Percentiles rank a stretch among this genome's conserved stretches.
These are phyloP conservation scores for Quercus lobata DNA, from an alignment of 331 rosid genomes.

Conservation along the genomic window DNA sequence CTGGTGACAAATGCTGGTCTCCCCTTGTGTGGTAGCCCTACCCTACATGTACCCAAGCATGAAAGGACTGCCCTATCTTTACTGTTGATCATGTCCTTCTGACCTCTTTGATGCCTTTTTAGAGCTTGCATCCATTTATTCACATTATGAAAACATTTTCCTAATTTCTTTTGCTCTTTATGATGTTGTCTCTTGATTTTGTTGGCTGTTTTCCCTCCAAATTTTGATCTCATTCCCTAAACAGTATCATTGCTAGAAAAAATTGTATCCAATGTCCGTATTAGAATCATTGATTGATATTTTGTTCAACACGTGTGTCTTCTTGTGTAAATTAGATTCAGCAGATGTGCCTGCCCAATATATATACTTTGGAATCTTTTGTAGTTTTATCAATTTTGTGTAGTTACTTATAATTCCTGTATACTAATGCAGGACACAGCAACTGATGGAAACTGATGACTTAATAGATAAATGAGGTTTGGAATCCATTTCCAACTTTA, in stretches of 20 bases:
- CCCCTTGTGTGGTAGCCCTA: not conserved
- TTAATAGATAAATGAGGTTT: constrained; percentile 25
- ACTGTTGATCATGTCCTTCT: not conserved
- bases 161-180: not conserved
- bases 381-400: not conserved
- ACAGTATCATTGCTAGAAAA: not conserved
- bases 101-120: too few species aligned
- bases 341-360: not conserved
- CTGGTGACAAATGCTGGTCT: not conserved
- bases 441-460: constrained; percentile 37
- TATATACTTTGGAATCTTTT: not conserved
- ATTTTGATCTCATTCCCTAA: not conserved
- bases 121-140: too few species aligned
- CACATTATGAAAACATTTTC: too few species aligned
- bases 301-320: not conserved
- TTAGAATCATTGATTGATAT: not conserved
- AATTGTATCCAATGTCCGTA: not conserved
- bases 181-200: not conserved
- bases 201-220: not conserved
- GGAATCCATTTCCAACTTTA: not conserved
- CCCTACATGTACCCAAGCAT: not conserved
- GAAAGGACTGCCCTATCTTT: not conserved
- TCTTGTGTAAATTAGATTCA: not conserved
- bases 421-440: constrained; percentile 47
- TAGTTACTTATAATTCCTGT: not conserved